Conservation (phyloP, 176 grass and related monocot species). For the Lolium rigidum region DNA sequence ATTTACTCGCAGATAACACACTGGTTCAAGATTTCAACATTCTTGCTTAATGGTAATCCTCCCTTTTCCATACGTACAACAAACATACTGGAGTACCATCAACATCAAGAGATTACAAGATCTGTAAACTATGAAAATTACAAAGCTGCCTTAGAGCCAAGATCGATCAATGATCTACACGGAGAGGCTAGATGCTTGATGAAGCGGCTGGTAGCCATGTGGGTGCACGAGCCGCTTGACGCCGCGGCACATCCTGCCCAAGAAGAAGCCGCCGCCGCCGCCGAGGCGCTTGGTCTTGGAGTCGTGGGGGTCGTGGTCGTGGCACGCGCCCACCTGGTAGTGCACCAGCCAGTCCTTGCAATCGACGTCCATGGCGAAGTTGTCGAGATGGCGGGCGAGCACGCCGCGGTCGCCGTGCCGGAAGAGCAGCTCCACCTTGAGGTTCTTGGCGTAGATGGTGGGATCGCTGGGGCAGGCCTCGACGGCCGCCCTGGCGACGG, state of each 20-base stretch:
- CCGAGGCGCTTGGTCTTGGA: background rate
- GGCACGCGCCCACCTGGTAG: background rate
- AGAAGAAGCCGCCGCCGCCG: background rate
- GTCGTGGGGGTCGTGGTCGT: background rate
- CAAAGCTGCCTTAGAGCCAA: background rate
- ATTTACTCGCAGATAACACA: no score
- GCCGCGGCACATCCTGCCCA: no score
- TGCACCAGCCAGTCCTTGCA: background rate
- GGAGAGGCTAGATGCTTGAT: no score
- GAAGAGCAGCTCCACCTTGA: constrained; percentile 22
- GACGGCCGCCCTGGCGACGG: background rate
- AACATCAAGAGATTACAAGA: no score
- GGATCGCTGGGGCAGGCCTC: constrained; percentile 22
- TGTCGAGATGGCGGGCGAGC: background rate
- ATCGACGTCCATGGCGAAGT: background rate
- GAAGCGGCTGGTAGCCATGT: no score
- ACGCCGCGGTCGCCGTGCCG: background rate
- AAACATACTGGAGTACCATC: no score
- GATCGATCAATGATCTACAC: no score
- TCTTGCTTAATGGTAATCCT: no score
- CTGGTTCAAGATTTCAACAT: no score
- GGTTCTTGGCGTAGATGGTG: constrained; percentile 10
- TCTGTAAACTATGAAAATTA: no score
- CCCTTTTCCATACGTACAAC: no score
- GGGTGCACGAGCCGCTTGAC: no score